These are phyloP conservation scores for Trypanosoma cruzi DNA, from an alignment of 208 protist species.

Conservation along the genomic window DNA sequence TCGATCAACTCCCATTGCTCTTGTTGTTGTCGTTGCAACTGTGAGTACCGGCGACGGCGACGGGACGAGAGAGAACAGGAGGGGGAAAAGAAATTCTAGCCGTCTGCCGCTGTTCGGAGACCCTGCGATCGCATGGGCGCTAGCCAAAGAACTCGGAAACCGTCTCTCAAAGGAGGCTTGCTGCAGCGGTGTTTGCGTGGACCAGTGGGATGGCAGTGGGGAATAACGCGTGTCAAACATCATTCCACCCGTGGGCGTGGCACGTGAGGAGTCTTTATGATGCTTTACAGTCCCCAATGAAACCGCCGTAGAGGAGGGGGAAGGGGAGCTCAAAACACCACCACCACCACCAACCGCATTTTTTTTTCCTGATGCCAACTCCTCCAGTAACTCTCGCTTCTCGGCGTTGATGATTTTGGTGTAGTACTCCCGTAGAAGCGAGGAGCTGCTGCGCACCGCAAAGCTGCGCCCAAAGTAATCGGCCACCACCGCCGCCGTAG, in stretches of 20 bases:
- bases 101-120: neutral
- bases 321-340: neutral
- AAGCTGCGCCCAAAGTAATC: conserved; percentile 68
- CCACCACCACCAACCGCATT: neutral
- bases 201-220: neutral
- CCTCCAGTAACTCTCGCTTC: conserved; percentile 15
- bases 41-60: neutral
- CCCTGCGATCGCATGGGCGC: neutral
- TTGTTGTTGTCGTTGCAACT: too few relatives aligned
- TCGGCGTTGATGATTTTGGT: conserved; percentile 15
- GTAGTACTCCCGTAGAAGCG: conserved; percentile 45
- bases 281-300: neutral
- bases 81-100: conserved; percentile 9
- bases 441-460: conserved; percentile 57
- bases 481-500: conserved; percentile 53
- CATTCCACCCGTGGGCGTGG: neutral
- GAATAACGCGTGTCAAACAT: neutral
- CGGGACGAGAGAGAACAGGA: conserved; percentile 6
- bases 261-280: neutral
- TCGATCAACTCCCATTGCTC: neutral
- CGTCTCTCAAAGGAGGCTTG: neutral
- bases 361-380: neutral
- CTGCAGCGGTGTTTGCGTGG: neutral
- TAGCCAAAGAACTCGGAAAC: neutral
- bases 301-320: neutral